Base-by-base conservation (phyloP, 345 rosid species). In the Eucalyptus lansdowneana region DNA sequence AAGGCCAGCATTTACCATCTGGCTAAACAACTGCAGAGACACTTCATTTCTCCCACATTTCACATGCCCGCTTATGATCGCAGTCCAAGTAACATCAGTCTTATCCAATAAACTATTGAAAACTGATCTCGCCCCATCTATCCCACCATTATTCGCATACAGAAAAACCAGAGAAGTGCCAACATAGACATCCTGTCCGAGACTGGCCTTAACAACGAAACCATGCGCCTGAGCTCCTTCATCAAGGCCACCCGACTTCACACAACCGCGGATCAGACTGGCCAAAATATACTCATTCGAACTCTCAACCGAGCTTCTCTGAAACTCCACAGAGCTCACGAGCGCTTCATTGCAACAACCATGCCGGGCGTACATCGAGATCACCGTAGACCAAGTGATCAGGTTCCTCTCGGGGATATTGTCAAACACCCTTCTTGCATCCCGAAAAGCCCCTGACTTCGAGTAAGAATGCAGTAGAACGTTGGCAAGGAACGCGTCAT, bases 321-420 rank as follows among this genome's bases (percentile, higher is more conserved):
- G 91, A 11, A 94, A 96, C 8, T 92, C 93, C 87, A 93, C 56
- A 91, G 95, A 96, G 67, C 91, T 69, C 19, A 54, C 0, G 88
- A 96, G 90, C n/a, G 95, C 94, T 49, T 96, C 95, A 27, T 91
- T 91, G 9, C 89, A 80, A 88, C 87, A 92, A 11, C 95, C 94
- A 87, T 91, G 91, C 87, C 90, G 91, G 86, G 93, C 86, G 87
- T 94, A 94, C 94, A 94, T 94, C 53, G 98, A 96, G 92, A 95
- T 93, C 94, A 94, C 91, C 1, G 97, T 94, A 87, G 99, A 96
- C 97, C 99, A 96, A 86, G 95, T 92, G 91, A 95, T 89, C 88
- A 94, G 92, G 90, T 94, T 96, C 92, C 94, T 96, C 4, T 93
- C 92, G 21, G 93, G 50, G 94, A 95, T 94, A 93, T 44, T 91